Conservation (phyloP, 148 eudicot species). For the Diospyros kaki region DNA sequence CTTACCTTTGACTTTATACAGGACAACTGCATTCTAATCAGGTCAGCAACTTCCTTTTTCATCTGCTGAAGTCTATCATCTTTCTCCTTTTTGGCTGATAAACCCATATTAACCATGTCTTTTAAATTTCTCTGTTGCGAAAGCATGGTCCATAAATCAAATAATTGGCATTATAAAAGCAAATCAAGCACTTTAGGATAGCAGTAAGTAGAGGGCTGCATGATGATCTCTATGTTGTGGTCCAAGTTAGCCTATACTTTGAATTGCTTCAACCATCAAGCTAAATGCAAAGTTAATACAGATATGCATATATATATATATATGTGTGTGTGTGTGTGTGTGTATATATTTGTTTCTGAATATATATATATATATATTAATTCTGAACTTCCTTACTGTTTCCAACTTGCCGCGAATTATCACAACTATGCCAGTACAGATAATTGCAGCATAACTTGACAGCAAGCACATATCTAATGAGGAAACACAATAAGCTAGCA, state of each 20-base stretch:
- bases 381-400: background rate
- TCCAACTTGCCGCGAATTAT: background rate
- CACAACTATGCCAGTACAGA: background rate
- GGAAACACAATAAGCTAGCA: background rate
- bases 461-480: background rate
- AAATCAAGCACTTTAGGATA: background rate
- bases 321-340: too few relatives aligned
- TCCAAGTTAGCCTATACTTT: background rate
- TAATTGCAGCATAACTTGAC: background rate
- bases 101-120: conserved; percentile 61
- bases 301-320: too few relatives aligned
- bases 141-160: conserved; percentile 11
- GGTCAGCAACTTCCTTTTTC: conserved; percentile 77
- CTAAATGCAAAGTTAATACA: background rate
- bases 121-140: conserved; percentile 73
- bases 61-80: conserved; percentile 70
- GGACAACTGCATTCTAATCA: conserved; percentile 58
- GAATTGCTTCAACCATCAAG: background rate
- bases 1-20: conserved; percentile 61
- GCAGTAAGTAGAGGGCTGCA: background rate
- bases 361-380: too few relatives aligned
- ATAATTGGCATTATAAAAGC: background rate
- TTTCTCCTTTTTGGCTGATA: conserved; percentile 86
- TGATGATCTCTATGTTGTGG: background rate
- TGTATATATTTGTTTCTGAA: too few relatives aligned